Conservation (phyloP, 2,329 filamentous ascomycete genomes). For the Mollisiaceae sp. region DNA sequence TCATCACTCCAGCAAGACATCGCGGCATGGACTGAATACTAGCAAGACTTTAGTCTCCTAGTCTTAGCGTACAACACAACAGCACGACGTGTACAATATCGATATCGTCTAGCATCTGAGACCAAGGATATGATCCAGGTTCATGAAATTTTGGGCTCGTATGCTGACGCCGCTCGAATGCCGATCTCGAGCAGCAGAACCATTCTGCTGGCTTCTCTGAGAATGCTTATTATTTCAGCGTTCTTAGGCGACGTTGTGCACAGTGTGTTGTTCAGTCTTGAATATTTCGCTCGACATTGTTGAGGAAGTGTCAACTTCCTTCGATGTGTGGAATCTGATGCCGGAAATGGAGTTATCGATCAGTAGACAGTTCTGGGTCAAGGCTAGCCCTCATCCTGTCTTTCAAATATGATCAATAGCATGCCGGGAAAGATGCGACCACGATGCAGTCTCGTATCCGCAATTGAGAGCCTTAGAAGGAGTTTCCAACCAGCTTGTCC, state of each 20-base stretch:
- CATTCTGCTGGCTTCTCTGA: constrained; percentile 47
- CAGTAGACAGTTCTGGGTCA: constrained; percentile 71
- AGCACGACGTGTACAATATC: constrained; percentile 21
- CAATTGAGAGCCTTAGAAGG: constrained; percentile 67
- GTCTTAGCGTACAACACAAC: constrained; percentile 16
- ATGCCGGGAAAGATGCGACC: constrained; percentile 34
- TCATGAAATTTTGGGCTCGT: constrained; percentile 11
- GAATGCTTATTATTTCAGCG: constrained; percentile 68
- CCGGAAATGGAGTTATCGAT: constrained; percentile 62
- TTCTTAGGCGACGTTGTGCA: constrained; percentile 63
- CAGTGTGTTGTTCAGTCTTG: constrained; percentile 60
- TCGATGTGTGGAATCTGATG: constrained; percentile 62
- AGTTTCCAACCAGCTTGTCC: constrained; percentile 60
- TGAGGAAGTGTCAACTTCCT: constrained; percentile 73
- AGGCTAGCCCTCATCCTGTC: constrained; percentile 74
- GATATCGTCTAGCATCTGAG: constrained; percentile 24
- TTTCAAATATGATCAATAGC: constrained; percentile 70
- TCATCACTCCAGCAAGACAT: constrained; percentile 20
- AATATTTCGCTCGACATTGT: constrained; percentile 68
- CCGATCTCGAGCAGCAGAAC: constrained; percentile 20
- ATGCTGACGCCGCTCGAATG: constrained; percentile 10
- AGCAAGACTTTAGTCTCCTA: constrained; percentile 11
- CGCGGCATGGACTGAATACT: constrained; percentile 13
- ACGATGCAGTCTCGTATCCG: constrained; percentile 55
- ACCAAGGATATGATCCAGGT: constrained; percentile 44